Conservation (phyloP, 306 rosid species). For the Casuarina cunninghamiana region DNA sequence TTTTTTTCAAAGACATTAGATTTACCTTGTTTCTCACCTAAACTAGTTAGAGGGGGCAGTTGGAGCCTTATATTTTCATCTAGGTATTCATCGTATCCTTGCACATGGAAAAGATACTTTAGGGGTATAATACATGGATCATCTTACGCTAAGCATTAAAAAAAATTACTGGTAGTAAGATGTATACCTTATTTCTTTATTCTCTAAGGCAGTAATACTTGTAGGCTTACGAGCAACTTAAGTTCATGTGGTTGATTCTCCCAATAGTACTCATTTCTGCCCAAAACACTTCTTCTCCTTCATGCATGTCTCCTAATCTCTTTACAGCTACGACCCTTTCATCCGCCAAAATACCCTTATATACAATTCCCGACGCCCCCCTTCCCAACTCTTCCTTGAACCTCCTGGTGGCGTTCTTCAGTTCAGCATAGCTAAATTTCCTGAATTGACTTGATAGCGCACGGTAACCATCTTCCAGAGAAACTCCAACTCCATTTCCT, state of each 20-base stretch:
- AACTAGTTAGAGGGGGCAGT: too few species aligned
- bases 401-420: neutral
- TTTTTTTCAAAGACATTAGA: too few species aligned
- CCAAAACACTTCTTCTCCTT: conserved; percentile 50
- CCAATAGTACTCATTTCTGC: conserved; percentile 49
- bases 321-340: conserved; percentile 42
- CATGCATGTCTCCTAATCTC: conserved; percentile 44
- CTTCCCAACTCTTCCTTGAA: neutral
- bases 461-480: neutral
- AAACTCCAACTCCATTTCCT: neutral
- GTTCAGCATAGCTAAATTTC: neutral
- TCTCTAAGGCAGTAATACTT: too few species aligned
- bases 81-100: too few species aligned
- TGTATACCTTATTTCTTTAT: too few species aligned
- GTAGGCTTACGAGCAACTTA: neutral
- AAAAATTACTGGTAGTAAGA: too few species aligned
- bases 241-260: conserved; percentile 40
- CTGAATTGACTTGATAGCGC: neutral
- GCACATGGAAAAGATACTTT: too few species aligned
- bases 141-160: too few species aligned
- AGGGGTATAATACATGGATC: too few species aligned
- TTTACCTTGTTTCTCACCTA: too few species aligned
- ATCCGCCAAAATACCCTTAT: conserved; percentile 24
- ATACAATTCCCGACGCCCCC: neutral
- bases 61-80: too few species aligned